Base-by-base conservation (phyloP, 257 asterid genomes). In the Solanum lycopersicoides region DNA sequence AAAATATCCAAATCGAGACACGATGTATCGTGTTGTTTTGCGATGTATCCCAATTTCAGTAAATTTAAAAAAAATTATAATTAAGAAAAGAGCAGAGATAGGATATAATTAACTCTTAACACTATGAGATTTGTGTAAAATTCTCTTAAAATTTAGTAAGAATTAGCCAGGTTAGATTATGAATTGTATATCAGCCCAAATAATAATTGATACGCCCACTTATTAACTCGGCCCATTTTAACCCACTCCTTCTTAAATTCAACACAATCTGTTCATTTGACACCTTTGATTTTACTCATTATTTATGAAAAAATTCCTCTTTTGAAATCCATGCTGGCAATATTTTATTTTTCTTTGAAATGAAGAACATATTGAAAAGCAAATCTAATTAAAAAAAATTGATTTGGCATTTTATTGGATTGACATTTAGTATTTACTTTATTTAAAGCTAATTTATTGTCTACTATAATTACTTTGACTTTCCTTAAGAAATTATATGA, bases 1-100 rank as follows among this genome's bases (percentile, higher is more conserved):
- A 0, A 50, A 5, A 9, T 15, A 50, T 50, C 3, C 1, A 50
- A 15, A 0, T 0, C 21, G 9, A 7, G 8, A 50, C 3, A 3
- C 21, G 0, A 50, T 50, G 59, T 50, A 50, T 50, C 59, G 0
- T 1, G 1, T 15, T 1, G 0, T 50, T 39, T 50, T 50, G 59
- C 1, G 59, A 50, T 50, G 20, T 14, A 47, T 1, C 0, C 6
- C 0, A 47, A 47, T 47, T 45, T 0, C 53, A 45, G 16, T 1
- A 5, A 50, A 50, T 50, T 50, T 50, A 50, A 50, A 50, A 1
- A 8, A 15, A 15, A 15, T 50, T 50, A 50, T 35, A 35, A 6
- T 16, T 15, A 5, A 3, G 21, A 15, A 50, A 50, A 50, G 60
- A 50, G 9, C 21, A 50, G 3, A 50, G 1, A 14, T 1, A 50